Evolutionary conservation across 495 filamentous ascomycete species (phyloP).

Genomic region (Geoglossum glabrum): DNA sequence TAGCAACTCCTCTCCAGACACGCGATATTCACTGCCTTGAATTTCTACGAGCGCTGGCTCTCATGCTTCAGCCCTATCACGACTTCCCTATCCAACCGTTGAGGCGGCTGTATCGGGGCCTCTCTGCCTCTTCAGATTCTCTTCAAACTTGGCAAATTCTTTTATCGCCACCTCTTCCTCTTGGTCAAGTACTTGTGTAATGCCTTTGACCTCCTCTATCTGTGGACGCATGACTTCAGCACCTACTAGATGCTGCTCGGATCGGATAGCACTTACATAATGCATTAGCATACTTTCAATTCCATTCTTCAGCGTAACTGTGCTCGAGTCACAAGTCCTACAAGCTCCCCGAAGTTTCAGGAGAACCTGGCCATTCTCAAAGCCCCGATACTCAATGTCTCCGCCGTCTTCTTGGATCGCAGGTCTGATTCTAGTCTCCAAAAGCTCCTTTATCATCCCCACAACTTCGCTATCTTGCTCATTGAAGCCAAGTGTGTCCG

Average conservation of each 20-base stretch:
- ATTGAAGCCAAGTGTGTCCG: constrained; percentile 54
- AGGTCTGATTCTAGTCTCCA: constrained; percentile 85
- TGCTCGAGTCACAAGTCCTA: constrained; percentile 87
- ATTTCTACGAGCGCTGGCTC: not conserved
- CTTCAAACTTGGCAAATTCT: constrained; percentile 92
- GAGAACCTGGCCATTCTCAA: constrained; percentile 64
- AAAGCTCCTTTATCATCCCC: constrained; percentile 94
- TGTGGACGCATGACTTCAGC: constrained; percentile 16
- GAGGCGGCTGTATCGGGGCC: constrained; percentile 32
- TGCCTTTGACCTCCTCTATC: constrained; percentile 92
- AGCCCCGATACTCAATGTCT: constrained; percentile 86
- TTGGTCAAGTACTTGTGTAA: constrained; percentile 74
- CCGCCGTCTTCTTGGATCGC: constrained; percentile 95
- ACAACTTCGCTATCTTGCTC: constrained; percentile 85
- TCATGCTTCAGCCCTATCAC: constrained; percentile 34
- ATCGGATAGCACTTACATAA: constrained; percentile 28
- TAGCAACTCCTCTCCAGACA: not conserved
- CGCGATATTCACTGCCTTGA: not conserved
- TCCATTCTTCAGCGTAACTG: constrained; percentile 84
- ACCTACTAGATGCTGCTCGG: not conserved
- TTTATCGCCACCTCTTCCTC: constrained; percentile 79
- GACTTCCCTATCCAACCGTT: constrained; percentile 42
- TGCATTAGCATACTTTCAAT: constrained; percentile 97
- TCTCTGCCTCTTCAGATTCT: constrained; percentile 70
- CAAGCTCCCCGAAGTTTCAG: constrained; percentile 86